Conservation (phyloP, 768 basidiomycete genomes). For the Leccinum disarticulatum region DNA sequence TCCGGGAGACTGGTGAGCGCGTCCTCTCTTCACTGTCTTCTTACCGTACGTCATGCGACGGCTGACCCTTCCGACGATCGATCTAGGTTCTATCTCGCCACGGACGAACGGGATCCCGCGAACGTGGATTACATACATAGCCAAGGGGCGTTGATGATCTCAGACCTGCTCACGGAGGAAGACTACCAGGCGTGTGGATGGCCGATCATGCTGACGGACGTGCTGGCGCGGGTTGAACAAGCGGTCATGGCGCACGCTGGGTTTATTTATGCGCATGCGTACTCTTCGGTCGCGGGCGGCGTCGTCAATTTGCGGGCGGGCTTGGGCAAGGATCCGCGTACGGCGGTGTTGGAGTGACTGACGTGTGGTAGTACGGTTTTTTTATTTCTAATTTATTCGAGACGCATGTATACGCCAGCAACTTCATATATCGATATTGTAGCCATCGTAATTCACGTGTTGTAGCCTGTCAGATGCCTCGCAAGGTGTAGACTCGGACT, state of each 20-base stretch:
- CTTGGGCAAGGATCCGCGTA: constrained; percentile 41
- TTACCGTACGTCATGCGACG: background rate
- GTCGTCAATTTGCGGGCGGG: constrained; percentile 42
- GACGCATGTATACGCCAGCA: background rate
- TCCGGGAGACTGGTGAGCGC: constrained; percentile 22
- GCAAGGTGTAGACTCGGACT: background rate
- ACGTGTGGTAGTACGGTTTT: background rate
- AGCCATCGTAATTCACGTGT: background rate
- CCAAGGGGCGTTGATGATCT: constrained; percentile 40
- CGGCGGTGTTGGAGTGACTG: constrained; percentile 36
- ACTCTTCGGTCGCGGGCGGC: constrained; percentile 42
- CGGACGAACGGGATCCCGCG: constrained; percentile 41
- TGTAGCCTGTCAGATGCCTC: no score
- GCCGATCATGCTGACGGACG: constrained; percentile 43
- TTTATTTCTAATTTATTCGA: background rate
- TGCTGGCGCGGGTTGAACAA: constrained; percentile 44
- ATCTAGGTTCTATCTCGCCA: constrained; percentile 37
- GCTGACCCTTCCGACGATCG: background rate
- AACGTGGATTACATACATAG: constrained; percentile 33
- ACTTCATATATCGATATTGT: background rate
- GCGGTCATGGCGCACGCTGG: constrained; percentile 34
- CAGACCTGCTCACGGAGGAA: constrained; percentile 38
- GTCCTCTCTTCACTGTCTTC: background rate
- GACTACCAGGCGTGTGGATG: constrained; percentile 41
- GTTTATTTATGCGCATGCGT: constrained; percentile 43